A percentile compares a stretch with the other conserved stretches of the same genome.
These are phyloP conservation scores for Tuctoria greenei DNA, from an alignment of 176 grass and related monocot species.

Conservation along the genomic window DNA sequence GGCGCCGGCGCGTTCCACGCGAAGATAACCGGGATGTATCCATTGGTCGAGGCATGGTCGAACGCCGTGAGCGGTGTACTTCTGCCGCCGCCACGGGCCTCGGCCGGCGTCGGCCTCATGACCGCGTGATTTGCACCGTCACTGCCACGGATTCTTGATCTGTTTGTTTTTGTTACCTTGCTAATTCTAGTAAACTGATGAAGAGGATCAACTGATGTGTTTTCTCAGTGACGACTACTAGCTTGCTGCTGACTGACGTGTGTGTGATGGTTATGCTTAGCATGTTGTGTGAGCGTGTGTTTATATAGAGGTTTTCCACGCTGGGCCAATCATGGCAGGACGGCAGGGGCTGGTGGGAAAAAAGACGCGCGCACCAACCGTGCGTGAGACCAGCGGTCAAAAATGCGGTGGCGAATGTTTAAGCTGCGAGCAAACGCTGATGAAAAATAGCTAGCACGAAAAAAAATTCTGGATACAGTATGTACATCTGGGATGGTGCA, in stretches of 20 bases:
- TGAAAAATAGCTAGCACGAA: too few relatives aligned
- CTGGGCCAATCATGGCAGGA: not conserved
- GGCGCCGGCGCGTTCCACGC: constrained; percentile 38
- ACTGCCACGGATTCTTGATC: not conserved
- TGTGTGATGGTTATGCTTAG: not conserved
- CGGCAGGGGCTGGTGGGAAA: not conserved
- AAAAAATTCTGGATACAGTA: too few relatives aligned
- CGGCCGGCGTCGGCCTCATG: not conserved
- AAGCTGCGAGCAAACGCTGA: too few relatives aligned
- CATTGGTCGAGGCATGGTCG: constrained; percentile 42
- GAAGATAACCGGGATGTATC: constrained; percentile 40
- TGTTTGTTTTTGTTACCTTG: not conserved
- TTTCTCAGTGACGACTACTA: not conserved
- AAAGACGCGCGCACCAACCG: not conserved
- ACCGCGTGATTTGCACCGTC: constrained; percentile 12
- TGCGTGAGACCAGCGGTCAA: too few relatives aligned
- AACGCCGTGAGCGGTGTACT: constrained; percentile 25
- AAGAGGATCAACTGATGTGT: not conserved
- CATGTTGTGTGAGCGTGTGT: too few relatives aligned
- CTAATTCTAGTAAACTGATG: not conserved
- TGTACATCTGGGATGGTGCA: too few relatives aligned
- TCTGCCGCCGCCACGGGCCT: not conserved
- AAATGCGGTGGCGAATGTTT: too few relatives aligned
- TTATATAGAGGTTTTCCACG: not conserved
- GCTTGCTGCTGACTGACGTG: not conserved